These are phyloP conservation scores for Akanthomyces uredinophilus DNA, from an alignment of 2,329 filamentous ascomycete genomes.

Conservation along the genomic window DNA sequence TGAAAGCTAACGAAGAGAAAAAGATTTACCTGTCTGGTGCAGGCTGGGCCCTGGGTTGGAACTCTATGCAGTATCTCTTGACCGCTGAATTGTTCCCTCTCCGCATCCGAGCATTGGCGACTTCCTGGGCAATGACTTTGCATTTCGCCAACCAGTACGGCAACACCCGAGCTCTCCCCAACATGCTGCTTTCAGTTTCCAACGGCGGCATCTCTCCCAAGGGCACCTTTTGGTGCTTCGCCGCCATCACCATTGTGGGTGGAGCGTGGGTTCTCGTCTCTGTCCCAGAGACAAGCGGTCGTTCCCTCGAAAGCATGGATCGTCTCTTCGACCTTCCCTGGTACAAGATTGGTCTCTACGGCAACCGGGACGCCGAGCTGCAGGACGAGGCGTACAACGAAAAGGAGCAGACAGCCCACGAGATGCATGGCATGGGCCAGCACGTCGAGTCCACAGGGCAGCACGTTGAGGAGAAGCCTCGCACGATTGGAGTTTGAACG, in stretches of 20 bases:
- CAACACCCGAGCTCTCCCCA: slow-evolving; percentile 67
- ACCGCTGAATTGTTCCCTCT: slow-evolving; percentile 75
- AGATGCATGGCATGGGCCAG: slow-evolving; percentile 25
- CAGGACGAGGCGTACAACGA: slow-evolving; percentile 39
- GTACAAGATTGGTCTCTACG: slow-evolving; percentile 63
- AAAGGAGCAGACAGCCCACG: slow-evolving; percentile 37
- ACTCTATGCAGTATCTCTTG: slow-evolving; percentile 72
- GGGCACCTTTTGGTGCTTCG: slow-evolving; percentile 76
- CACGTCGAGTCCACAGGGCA: slow-evolving; percentile 31
- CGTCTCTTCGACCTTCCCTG: slow-evolving; percentile 66
- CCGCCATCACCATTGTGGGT: slow-evolving; percentile 61
- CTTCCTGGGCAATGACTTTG: slow-evolving; percentile 69
- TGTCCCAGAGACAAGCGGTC: slow-evolving; percentile 66
- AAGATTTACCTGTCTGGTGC: slow-evolving; percentile 63
- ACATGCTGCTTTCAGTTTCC: slow-evolving; percentile 56
- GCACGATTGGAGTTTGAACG: slow-evolving; percentile 3
- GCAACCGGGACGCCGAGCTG: slow-evolving; percentile 46
- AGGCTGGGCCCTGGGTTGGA: slow-evolving; percentile 69
- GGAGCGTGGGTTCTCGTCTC: slow-evolving; percentile 67
- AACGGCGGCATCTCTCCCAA: slow-evolving; percentile 48
- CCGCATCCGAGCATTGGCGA: slow-evolving; percentile 64
- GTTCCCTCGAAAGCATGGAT: slow-evolving; percentile 65
- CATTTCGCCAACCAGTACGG: slow-evolving; percentile 78
- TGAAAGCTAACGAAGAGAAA: neutral
- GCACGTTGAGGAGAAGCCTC: slow-evolving; percentile 1